phyloP scores from a whole-genome alignment of 208 protist species.

The Balamuthia mandrillaris region DNA sequence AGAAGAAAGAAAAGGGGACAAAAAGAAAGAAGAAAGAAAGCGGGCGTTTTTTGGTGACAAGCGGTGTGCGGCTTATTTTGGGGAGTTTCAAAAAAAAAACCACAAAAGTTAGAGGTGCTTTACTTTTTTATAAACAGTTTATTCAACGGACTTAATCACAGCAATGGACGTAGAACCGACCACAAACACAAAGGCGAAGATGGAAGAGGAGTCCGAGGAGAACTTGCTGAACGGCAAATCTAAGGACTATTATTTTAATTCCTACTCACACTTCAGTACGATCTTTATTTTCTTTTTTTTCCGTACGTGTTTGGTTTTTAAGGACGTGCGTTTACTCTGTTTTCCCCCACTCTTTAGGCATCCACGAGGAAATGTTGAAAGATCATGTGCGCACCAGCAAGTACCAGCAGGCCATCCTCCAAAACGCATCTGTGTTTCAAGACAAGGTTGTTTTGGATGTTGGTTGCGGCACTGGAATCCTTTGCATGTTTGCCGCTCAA shows the following conservation, averaged over 20 bases:
- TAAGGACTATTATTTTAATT: conserved; percentile 82
- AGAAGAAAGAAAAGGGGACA: not conserved
- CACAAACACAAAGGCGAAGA: not conserved
- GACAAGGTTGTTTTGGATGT: conserved; percentile 88
- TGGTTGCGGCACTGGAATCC: conserved; percentile 96
- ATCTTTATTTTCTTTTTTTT: not conserved
- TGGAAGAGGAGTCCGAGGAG: not conserved
- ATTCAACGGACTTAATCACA: not conserved
- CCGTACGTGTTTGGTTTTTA: too few relatives aligned
- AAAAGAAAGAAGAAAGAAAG: not conserved
- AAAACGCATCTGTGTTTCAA: conserved; percentile 88
- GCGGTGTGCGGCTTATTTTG: not conserved
- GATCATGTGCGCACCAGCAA: conserved; percentile 92
- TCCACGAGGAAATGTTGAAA: conserved; percentile 95
- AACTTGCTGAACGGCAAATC: conserved; percentile 28
- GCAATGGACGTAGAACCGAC: conserved; percentile 12
- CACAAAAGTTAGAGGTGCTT: not conserved
- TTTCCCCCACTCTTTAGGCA: conserved; percentile 47
- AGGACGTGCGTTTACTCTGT: too few relatives aligned
- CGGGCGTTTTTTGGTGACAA: not conserved
- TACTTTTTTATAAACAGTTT: not conserved
- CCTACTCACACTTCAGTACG: conserved; percentile 73
- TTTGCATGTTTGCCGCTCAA: conserved; percentile 93
- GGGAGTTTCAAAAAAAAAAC: not conserved
- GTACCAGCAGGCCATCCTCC: conserved; percentile 92